Conservation (phyloP, 768 basidiomycete species). For the Cantharellus anzutake region DNA sequence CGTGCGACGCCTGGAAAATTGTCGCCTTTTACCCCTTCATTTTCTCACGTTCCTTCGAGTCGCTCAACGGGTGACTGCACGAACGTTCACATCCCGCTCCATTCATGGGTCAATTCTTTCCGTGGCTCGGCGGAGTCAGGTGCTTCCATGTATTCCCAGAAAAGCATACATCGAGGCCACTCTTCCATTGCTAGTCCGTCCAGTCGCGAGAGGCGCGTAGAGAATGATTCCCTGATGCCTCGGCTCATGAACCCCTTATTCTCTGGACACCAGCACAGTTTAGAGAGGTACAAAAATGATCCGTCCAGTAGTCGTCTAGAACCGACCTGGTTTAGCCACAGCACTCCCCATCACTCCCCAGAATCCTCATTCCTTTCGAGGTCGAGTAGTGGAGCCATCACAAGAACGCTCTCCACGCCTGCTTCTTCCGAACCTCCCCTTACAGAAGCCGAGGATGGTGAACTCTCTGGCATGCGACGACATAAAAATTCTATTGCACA, state of each 20-base stretch:
- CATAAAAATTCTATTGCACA: too few relatives aligned
- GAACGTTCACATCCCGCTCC: not conserved
- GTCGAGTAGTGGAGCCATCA: conserved; percentile 23
- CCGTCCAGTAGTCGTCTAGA: not conserved
- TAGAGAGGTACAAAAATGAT: not conserved
- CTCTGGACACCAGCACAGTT: not conserved
- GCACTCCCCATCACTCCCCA: not conserved
- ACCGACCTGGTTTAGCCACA: conserved; percentile 1
- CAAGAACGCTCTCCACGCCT: conserved; percentile 27
- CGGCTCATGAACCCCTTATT: not conserved
- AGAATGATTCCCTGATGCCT: not conserved
- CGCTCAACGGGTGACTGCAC: not conserved
- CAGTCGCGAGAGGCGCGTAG: not conserved
- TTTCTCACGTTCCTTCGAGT: not conserved
- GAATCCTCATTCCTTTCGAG: conserved; percentile 9
- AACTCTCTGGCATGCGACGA: not conserved
- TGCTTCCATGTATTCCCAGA: not conserved
- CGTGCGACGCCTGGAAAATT: conserved; percentile 29
- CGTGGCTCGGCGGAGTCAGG: not conserved
- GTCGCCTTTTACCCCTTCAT: not conserved
- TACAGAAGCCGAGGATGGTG: not conserved
- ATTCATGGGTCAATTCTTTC: too few relatives aligned
- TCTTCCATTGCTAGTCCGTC: not conserved
- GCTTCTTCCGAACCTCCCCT: not conserved
- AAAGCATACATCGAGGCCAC: not conserved